Conservation (phyloP, 345 rosid species). For the Erysimum cheiranthoides region DNA sequence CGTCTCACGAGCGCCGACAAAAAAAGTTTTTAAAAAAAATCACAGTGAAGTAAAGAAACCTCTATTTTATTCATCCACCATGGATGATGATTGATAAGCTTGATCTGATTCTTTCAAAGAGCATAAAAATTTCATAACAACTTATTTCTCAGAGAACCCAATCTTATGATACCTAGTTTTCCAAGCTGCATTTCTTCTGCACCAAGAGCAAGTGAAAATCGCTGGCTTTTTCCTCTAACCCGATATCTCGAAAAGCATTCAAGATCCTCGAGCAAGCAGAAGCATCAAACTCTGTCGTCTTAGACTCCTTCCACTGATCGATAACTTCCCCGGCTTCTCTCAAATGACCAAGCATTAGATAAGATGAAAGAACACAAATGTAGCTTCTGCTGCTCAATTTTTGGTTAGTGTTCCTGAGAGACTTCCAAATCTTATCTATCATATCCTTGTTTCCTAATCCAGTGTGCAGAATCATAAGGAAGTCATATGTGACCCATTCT, state of each 20-base stretch:
- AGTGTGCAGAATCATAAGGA: conserved; percentile 75
- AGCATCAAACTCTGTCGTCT: conserved; percentile 61
- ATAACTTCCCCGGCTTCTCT: conserved; percentile 77
- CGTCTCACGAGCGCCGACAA: too few species aligned
- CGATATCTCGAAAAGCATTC: conserved; percentile 57
- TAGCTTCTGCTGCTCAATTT: conserved; percentile 86
- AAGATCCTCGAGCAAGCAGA: conserved; percentile 64
- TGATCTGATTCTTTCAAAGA: conserved; percentile 10
- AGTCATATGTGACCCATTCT: conserved; percentile 92
- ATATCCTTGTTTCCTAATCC: conserved; percentile 76
- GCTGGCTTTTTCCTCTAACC: conserved; percentile 57
- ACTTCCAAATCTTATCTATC: conserved; percentile 90
- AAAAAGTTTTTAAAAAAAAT: too few species aligned
- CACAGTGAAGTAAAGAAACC: conserved; percentile 19
- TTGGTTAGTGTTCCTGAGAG: conserved; percentile 81
- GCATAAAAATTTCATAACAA: background rate
- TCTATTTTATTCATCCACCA: conserved; percentile 26
- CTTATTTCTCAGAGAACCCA: conserved; percentile 12
- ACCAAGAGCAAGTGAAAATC: conserved; percentile 58
- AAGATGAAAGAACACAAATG: conserved; percentile 73
- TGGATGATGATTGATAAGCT: conserved; percentile 16
- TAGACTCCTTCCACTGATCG: conserved; percentile 81
- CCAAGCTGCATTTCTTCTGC: conserved; percentile 50
- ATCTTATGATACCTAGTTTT: conserved; percentile 25
- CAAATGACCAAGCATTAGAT: conserved; percentile 71